Evolutionary conservation across 2,329 filamentous ascomycete genomes (phyloP).

Genomic region (Cytospora piceae): DNA sequence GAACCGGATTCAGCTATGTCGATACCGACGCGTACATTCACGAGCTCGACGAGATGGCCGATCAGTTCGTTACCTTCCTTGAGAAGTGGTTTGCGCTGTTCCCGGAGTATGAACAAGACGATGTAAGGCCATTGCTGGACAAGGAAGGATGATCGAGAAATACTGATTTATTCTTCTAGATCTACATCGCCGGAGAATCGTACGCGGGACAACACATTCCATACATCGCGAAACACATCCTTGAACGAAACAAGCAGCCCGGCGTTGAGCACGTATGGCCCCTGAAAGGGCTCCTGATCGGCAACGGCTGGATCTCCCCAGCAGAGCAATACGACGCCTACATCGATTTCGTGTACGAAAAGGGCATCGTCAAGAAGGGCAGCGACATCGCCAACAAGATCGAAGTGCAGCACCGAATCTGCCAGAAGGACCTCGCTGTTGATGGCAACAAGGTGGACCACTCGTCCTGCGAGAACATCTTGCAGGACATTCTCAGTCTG

Average conservation of each 20-base stretch:
- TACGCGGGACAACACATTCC: slow-evolving; percentile 97
- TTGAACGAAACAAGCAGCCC: slow-evolving; percentile 78
- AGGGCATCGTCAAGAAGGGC: slow-evolving; percentile 70
- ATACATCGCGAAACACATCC: slow-evolving; percentile 89
- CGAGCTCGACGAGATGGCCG: slow-evolving; percentile 86
- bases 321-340: slow-evolving; percentile 89
- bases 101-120: slow-evolving; percentile 87
- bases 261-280: slow-evolving; percentile 66
- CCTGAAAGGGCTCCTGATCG: slow-evolving; percentile 84
- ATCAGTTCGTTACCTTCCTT: slow-evolving; percentile 84
- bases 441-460: slow-evolving; percentile 67
- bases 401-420: slow-evolving; percentile 70
- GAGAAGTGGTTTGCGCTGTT: slow-evolving; percentile 92
- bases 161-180: slow-evolving; percentile 51
- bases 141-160: background rate
- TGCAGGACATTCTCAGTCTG: slow-evolving; percentile 71
- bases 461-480: slow-evolving; percentile 72
- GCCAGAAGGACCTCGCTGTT: slow-evolving; percentile 62
- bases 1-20: slow-evolving; percentile 94
- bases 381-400: slow-evolving; percentile 67
- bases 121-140: slow-evolving; percentile 63
- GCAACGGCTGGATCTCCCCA: slow-evolving; percentile 97
- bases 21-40: slow-evolving; percentile 85
- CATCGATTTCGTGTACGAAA: slow-evolving; percentile 77
- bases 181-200: slow-evolving; percentile 95